Base-by-base conservation (phyloP, 768 basidiomycete species). In the Leccinum ochraceum region DNA sequence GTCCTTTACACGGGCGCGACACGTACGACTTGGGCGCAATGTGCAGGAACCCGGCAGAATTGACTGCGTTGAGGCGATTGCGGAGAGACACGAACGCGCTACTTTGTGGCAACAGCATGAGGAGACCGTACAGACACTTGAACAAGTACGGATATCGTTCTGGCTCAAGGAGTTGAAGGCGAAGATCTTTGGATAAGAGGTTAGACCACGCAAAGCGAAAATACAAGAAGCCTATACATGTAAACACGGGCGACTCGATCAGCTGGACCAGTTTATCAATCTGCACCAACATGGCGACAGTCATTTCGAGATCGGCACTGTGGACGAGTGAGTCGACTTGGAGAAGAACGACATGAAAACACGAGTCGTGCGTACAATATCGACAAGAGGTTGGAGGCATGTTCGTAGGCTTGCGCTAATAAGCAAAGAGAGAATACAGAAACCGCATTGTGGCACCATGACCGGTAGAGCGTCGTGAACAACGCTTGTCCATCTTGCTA, bases 371-470 rank as follows among this genome's bases (percentile, higher is more conserved):
- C 87, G 60, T 71, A 95, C 96, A 99, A 98, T 61, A 97, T 98
- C 62, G 93, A 89, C 17, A 99, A 80, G 4, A 99, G 82, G 73
- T 95, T 98, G 22, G 94, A 96, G 1, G 96, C 97, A 74, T 99
- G 97, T 73, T 99, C 97, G 66, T 99, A 99, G 3, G 97, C 96
- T 73, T 99, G 97, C 6, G 97, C 97, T 26, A 99, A 81, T 30
- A 99, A 81, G 73, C 97, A 99, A 6, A 99, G 81, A 1, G 97
- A 94, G 71, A 99, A 97, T 1, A 94, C 94, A 0, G 97, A 90
- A 48, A 98, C 95, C 1, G 96, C 92, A 69, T 98, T 98, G 67
- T 99, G 97, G 72, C 95, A 98, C 97, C 97, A 99, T 20, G 95
- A 98, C 20, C 94, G 84, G 69, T 99, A 99, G 3, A 99, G 78